These are phyloP conservation scores for Nicotiana noctiflora DNA, from an alignment of 257 asterid genomes.

Conservation along the genomic window DNA sequence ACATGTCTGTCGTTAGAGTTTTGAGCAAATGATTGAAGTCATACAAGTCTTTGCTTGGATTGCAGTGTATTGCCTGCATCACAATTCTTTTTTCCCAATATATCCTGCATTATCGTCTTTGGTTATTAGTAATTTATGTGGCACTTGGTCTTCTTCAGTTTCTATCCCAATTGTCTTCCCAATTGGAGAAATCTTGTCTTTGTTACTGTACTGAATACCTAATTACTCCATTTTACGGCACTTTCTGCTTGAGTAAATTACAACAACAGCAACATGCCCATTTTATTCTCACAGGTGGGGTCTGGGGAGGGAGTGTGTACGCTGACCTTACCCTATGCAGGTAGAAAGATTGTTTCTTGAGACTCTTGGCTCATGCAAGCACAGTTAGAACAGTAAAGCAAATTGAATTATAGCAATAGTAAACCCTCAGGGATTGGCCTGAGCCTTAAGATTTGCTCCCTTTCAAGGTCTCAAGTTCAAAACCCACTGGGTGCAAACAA, in stretches of 20 bases:
- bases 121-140: not conserved
- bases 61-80: not conserved
- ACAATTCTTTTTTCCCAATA: not conserved
- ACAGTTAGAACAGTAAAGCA: no score
- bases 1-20: not conserved
- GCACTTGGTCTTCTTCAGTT: not conserved
- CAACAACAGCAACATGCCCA: no score
- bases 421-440: no score
- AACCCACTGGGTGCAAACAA: no score
- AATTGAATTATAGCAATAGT: no score
- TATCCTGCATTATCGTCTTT: not conserved
- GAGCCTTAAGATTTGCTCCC: no score
- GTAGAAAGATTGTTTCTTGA: no score
- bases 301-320: no score
- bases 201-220: not conserved
- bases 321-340: no score
- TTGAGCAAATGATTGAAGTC: not conserved
- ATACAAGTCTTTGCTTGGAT: not conserved
- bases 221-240: not conserved
- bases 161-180: not conserved
- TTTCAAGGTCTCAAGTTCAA: no score
- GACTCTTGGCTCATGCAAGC: no score
- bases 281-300: no score
- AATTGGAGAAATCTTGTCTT: not conserved
- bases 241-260: not conserved